Base-by-base conservation (phyloP, 2,329 filamentous ascomycete species). In the Chaetothyriales sp. region DNA sequence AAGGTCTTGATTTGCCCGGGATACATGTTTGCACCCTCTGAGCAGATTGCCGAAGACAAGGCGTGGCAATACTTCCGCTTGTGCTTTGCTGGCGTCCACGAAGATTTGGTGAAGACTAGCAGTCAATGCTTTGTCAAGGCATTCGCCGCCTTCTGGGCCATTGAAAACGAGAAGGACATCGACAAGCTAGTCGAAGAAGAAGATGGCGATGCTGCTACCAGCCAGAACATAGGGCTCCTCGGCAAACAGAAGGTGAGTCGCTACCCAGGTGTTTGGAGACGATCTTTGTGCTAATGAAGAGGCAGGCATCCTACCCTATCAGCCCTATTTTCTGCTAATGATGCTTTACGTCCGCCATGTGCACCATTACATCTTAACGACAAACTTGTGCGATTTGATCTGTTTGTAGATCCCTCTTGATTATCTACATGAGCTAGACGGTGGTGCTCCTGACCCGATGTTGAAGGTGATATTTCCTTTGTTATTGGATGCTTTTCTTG, bases 61-160 rank as follows among this genome's bases (percentile, higher is more conserved):
- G 83, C 80, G 2, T 89, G 83, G 80, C 77, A 77, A 58, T 90
- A 83, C 65, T 81, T 82, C 65, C 73, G 89, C 13, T 64, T 95
- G 37, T 94, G 87, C 68, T 95, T 95, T 69, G 88, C 87, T 1
- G 87, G 89, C 1, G 83, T 89, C 67, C 73, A 78, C n/a, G 83
- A 83, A 51, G 81, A 83, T 43, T 78, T 84, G 43, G 71, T 95
- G 4, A 76, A 75, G 20, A 67, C 68, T 4, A 79, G 81, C 56
- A 81, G 78, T 5, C 69, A 77, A 63, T 69, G 83, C 22, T 81
- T 94, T 61, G 80, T 78, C 0, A 74, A 80, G 33, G 88, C 83
- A 0, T 76, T 87, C 18, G 76, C 80, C 54, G 76, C 73, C 20
- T 95, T 95, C 66, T 95, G 86, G 82, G 74, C 76, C 57, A 81